Evolutionary conservation across 345 rosid species (phyloP).

Genomic region (Linum tenue): DNA sequence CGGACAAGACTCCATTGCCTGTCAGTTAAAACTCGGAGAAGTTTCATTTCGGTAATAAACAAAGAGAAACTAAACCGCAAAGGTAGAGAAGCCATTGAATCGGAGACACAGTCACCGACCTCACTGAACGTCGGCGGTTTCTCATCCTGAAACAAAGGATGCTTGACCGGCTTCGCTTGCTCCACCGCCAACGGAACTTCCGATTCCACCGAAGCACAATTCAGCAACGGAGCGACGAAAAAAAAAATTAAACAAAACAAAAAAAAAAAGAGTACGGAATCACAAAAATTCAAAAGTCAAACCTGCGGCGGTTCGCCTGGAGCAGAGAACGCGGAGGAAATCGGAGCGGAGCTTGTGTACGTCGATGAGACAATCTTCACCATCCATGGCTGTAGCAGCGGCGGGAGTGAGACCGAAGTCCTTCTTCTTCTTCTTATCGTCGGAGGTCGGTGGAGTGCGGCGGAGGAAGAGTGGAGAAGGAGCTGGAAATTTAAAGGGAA

Average conservation of each 20-base stretch:
- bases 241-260: not conserved
- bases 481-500: conserved; percentile 1
- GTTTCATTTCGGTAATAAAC: too few relatives aligned
- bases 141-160: conserved; percentile 48
- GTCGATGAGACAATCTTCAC: not conserved
- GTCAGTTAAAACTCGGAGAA: not conserved
- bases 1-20: conserved; percentile 79
- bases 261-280: not conserved
- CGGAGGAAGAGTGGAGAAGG: conserved; percentile 10
- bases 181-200: conserved; percentile 49
- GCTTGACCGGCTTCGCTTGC: conserved; percentile 39
- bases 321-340: conserved; percentile 43
- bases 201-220: not conserved
- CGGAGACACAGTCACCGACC: conserved; percentile 21
- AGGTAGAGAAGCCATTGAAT: not conserved
- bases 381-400: not conserved
- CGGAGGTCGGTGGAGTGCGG: not conserved
- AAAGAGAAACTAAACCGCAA: not conserved
- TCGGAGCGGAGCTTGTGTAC: conserved; percentile 35
- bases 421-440: not conserved
- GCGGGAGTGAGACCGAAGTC: not conserved
- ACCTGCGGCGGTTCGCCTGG: conserved; percentile 50
- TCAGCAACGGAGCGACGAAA: not conserved
- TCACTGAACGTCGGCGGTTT: conserved; percentile 32
- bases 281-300: not conserved